Conservation (phyloP, 1,139 yeast genomes). For the Suhomyces terraborum region DNA sequence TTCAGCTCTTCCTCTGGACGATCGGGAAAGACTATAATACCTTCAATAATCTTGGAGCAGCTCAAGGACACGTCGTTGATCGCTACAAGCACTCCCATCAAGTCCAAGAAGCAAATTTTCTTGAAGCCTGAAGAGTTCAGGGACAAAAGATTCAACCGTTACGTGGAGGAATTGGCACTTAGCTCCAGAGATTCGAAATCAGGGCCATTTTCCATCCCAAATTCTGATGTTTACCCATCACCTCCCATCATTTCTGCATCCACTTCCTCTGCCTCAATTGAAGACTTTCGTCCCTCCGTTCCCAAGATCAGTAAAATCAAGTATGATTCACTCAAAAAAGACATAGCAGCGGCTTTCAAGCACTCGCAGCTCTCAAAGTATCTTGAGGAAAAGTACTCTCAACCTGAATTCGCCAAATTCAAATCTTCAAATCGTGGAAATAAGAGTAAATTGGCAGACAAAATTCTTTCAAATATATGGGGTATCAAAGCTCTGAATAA, state of each 20-base stretch:
- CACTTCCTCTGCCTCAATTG: constrained; percentile 12
- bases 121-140: constrained; percentile 19
- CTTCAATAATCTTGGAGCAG: constrained; percentile 19
- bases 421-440: constrained; percentile 20
- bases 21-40: constrained; percentile 18
- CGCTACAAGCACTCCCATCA: constrained; percentile 12
- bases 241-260: constrained; percentile 7
- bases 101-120: constrained; percentile 20
- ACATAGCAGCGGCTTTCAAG: constrained; percentile 17
- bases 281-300: constrained; percentile 16
- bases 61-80: constrained; percentile 17
- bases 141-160: constrained; percentile 18
- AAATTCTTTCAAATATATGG: constrained; percentile 45
- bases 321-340: constrained; percentile 17
- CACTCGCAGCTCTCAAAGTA: constrained; percentile 19
- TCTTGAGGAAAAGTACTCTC: constrained; percentile 13
- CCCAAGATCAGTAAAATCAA: constrained; percentile 14
- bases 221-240: constrained; percentile 4
- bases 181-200: constrained; percentile 6
- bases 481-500: constrained; percentile 30
- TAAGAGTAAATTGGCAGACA: constrained; percentile 17
- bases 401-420: constrained; percentile 12
- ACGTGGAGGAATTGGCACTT: constrained; percentile 14
- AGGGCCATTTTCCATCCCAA: constrained; percentile 8
- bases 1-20: constrained; percentile 4